Percentiles rank a stretch among this genome's conserved stretches.
Conservation (phyloP, 2,329 filamentous ascomycete genomes). For the Clathrospora elynae region DNA sequence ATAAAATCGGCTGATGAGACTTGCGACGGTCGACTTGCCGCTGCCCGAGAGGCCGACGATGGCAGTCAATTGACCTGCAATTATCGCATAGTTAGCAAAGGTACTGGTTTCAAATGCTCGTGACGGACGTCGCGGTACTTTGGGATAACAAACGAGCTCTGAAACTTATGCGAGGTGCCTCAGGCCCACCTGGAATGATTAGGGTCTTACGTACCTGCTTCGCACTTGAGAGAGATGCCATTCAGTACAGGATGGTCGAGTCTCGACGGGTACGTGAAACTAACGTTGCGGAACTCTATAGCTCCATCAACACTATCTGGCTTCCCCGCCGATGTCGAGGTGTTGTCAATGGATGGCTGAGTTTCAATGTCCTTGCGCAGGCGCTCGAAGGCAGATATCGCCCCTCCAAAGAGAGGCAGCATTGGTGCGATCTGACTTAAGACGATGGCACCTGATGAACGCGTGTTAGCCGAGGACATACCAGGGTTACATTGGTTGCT, state of each 20-base stretch:
- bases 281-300: conserved; percentile 48
- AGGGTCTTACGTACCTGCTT: conserved; percentile 32
- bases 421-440: conserved; percentile 55
- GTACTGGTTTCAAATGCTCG: too few species aligned
- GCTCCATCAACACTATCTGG: conserved; percentile 53
- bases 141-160: too few species aligned
- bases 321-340: conserved; percentile 34
- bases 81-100: too few species aligned
- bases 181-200: too few species aligned
- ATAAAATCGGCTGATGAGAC: conserved; percentile 48
- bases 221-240: conserved; percentile 45
- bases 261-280: conserved; percentile 51
- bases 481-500: neutral
- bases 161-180: too few species aligned
- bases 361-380: conserved; percentile 64
- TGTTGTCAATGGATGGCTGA: conserved; percentile 47
- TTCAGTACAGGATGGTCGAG: conserved; percentile 49
- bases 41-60: conserved; percentile 52
- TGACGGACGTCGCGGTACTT: too few species aligned
- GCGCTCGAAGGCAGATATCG: conserved; percentile 61
- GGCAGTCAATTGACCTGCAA: conserved; percentile 47
- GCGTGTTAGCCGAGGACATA: conserved; percentile 8
- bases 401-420: conserved; percentile 57
- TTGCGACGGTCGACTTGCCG: conserved; percentile 51
- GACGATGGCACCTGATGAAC: conserved; percentile 50